Evolutionary conservation across 2,329 filamentous ascomycete species (phyloP).

Genomic region (Monosporascus sp.): DNA sequence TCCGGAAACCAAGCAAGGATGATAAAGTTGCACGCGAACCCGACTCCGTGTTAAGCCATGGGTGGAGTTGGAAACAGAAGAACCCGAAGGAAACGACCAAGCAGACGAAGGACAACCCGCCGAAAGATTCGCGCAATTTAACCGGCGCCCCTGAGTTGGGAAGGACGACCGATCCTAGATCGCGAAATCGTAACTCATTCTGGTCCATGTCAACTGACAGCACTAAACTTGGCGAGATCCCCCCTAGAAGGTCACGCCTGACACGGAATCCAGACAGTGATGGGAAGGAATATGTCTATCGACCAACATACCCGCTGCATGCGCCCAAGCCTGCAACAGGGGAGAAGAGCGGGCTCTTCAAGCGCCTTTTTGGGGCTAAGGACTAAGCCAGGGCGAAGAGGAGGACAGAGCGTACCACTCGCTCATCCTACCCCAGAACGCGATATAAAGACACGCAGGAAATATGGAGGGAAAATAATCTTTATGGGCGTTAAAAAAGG

Average conservation of each 20-base stretch:
- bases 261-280: background rate
- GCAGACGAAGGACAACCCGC: background rate
- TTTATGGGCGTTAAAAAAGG: too few relatives aligned
- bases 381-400: background rate
- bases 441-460: too few relatives aligned
- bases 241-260: constrained; percentile 1
- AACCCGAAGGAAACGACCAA: background rate
- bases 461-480: too few relatives aligned
- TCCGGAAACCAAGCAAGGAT: background rate
- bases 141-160: background rate
- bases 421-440: too few relatives aligned
- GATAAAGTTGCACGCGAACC: background rate
- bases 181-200: constrained; percentile 19
- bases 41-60: background rate
- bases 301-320: constrained; percentile 5
- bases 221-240: constrained; percentile 40
- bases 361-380: background rate
- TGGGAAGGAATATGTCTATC: background rate
- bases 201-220: constrained; percentile 37
- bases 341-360: background rate
- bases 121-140: background rate
- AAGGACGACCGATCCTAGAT: background rate
- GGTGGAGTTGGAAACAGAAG: background rate
- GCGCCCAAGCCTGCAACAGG: background rate
- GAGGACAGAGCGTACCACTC: too few relatives aligned